phyloP scores from a whole-genome alignment of 2,329 filamentous ascomycete genomes.

The Neonectria faginata region DNA sequence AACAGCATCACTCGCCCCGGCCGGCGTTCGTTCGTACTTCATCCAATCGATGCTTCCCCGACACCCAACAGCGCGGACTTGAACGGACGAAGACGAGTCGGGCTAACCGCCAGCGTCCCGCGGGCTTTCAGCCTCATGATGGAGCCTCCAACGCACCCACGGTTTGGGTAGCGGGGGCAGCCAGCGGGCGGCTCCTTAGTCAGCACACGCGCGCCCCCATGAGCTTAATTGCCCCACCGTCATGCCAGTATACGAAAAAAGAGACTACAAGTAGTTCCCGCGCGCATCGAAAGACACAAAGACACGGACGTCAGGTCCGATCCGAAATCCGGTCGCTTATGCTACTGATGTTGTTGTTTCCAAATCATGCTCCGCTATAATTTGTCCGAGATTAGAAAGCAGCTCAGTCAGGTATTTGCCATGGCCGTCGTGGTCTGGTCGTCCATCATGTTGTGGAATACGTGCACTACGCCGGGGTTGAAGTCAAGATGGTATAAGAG shows the following conservation, averaged over 20 bases:
- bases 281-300: background rate
- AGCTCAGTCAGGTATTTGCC: background rate
- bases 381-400: background rate
- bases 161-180: background rate
- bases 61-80: background rate
- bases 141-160: background rate
- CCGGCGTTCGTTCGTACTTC: too few relatives aligned
- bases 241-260: too few relatives aligned
- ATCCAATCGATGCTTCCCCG: too few relatives aligned
- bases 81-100: background rate
- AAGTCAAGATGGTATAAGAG: background rate
- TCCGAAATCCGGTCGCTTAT: background rate
- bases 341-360: background rate
- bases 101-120: background rate
- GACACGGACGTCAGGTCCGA: background rate
- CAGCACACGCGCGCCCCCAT: conserved; percentile 24
- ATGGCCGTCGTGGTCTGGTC: background rate
- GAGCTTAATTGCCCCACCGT: background rate
- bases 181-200: conserved; percentile 25
- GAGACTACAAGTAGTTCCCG: background rate
- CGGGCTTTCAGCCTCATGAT: background rate
- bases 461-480: background rate
- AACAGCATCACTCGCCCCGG: too few relatives aligned
- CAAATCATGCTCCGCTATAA: background rate
- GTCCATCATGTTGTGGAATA: too few relatives aligned